Evolutionary conservation across 2,329 filamentous ascomycete genomes (phyloP).

Genomic region (Tolypocladium amazonense): DNA sequence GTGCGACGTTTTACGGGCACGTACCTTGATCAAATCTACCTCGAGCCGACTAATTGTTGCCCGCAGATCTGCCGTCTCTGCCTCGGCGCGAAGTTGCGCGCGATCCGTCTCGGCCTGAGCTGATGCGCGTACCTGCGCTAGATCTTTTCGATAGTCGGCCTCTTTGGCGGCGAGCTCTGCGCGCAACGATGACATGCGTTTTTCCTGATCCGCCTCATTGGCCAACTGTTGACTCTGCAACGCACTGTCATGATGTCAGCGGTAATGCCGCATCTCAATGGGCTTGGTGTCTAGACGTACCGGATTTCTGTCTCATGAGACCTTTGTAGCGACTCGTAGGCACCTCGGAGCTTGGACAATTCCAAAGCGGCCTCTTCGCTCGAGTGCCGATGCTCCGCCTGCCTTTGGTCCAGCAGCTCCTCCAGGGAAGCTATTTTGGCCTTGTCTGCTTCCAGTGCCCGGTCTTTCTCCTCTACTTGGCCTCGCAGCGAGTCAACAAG

Average conservation of each 20-base stretch:
- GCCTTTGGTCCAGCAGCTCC: conserved; percentile 57
- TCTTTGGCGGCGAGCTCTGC: conserved; percentile 11
- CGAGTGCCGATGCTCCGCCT: conserved; percentile 57
- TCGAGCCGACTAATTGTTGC: conserved; percentile 51
- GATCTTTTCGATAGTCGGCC: conserved; percentile 19
- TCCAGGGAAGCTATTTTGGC: conserved; percentile 35
- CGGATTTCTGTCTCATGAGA: conserved; percentile 37
- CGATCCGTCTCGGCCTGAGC: conserved; percentile 39
- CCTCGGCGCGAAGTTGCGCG: conserved; percentile 38
- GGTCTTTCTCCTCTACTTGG: conserved; percentile 64
- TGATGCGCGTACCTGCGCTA: conserved; percentile 35
- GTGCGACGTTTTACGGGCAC: neutral
- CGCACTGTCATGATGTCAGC: conserved; percentile 11
- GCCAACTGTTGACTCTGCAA: conserved; percentile 20
- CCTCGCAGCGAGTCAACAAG: conserved; percentile 75
- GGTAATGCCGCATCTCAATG: neutral
- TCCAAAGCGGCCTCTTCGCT: conserved; percentile 39
- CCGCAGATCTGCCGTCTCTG: conserved; percentile 52
- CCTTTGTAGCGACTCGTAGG: conserved; percentile 12
- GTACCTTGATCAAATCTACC: conserved; percentile 49
- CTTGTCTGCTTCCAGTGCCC: conserved; percentile 35
- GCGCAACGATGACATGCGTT: conserved; percentile 7
- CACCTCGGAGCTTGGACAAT: conserved; percentile 18
- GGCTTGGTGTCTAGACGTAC: conserved; percentile 20
- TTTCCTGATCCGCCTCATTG: conserved; percentile 12